phyloP scores from a whole-genome alignment of 208 protist genomes.

The Leishmania amazonensis region DNA sequence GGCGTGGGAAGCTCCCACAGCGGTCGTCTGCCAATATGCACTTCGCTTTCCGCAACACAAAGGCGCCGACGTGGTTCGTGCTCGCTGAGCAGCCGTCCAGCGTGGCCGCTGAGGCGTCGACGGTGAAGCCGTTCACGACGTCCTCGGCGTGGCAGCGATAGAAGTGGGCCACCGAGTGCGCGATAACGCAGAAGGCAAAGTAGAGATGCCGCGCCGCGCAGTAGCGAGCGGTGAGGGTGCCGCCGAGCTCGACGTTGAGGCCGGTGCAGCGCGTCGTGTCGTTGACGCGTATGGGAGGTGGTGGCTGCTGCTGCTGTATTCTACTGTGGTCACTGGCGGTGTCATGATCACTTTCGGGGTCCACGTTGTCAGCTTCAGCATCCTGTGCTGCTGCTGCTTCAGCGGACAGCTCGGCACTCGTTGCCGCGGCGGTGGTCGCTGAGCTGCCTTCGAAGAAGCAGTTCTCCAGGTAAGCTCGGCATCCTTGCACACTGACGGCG shows the following conservation, averaged over 20 bases:
- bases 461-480: slow-evolving; percentile 51
- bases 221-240: slow-evolving; percentile 58
- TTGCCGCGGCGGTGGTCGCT: background rate
- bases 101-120: slow-evolving; percentile 71
- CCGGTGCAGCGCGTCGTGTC: slow-evolving; percentile 50
- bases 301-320: background rate
- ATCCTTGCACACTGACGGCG: slow-evolving; percentile 68
- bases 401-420: background rate
- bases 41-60: slow-evolving; percentile 69
- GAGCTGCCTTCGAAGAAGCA: slow-evolving; percentile 38
- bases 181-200: slow-evolving; percentile 78
- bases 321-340: background rate
- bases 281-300: slow-evolving; percentile 18
- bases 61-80: slow-evolving; percentile 74
- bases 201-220: slow-evolving; percentile 59
- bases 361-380: background rate
- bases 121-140: slow-evolving; percentile 82
- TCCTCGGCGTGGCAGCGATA: slow-evolving; percentile 66
- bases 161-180: slow-evolving; percentile 74
- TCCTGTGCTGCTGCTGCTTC: background rate
- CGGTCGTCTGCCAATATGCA: slow-evolving; percentile 59
- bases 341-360: background rate
- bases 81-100: slow-evolving; percentile 68
- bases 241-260: slow-evolving; percentile 72
- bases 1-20: slow-evolving; percentile 34